Base-by-base conservation (phyloP, 148 eudicot species). In the Cornus suecica region DNA sequence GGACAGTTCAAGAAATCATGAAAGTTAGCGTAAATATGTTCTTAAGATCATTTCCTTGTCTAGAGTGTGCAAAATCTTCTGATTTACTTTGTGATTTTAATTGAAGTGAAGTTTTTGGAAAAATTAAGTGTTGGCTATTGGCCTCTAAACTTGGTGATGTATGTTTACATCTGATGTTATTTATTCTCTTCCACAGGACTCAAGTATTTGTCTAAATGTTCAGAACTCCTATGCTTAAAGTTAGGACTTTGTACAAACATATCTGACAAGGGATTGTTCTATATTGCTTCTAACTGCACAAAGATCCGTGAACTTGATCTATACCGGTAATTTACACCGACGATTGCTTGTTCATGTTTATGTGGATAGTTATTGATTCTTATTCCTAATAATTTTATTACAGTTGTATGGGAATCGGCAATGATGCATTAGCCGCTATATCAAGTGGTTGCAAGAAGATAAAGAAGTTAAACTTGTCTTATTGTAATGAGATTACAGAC, bases 331-430 rank as follows among this genome's bases (percentile, higher is more conserved):
- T 23, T 76, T 42, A 24, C 15, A 30, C 75, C 7, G 22, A 34
- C 7, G 71, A 52, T 14, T 64, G 15, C 52, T 65, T 48, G 28
- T 37, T 72, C 61, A 67, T 48, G 26, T 42, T 29, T 27, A 23
- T 58, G 63, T 26, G 51, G 23, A n/a, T 22, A 41, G 20, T 61
- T 72, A 6, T 25, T 14, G 13, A 24, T 15, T 68, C 65, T n/a
- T 68, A 8, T 10, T 66, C 64, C n/a, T 70, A 56, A 45, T n/a
- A 22, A 25, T 29, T 56, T 73, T 78, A 37, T 28, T 45, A 37
- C 87, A 92, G 97, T 70, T 92, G 97, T 79, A 70, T 76, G 25
- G 83, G 77, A 32, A 70, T 92, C 73, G 91, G 97, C 56, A 91
- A 92, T 79, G 84, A 82, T n/a, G 93, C 90, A 68, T 67, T 92